Evolutionary conservation across 2,329 filamentous ascomycete species (phyloP).

Genomic region (Dendrostoma leiphaemia): DNA sequence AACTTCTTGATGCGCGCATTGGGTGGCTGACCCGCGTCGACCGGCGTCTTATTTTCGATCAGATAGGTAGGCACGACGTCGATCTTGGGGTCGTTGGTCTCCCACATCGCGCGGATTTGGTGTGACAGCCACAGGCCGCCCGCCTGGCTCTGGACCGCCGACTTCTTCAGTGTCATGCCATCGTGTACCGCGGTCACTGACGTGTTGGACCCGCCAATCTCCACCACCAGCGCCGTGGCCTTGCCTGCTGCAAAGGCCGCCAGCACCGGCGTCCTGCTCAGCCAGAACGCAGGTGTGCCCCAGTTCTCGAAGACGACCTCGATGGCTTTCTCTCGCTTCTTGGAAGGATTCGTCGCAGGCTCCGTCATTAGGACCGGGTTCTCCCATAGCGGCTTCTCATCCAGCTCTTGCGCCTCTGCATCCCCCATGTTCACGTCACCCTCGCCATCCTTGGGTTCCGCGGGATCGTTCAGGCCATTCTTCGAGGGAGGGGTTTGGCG

Average conservation of each 20-base stretch:
- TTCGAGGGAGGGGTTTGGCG: constrained; percentile 67
- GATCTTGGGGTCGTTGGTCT: constrained; percentile 65
- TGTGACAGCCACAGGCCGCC: constrained; percentile 88
- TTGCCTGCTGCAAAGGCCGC: constrained; percentile 92
- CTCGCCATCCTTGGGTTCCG: constrained; percentile 56
- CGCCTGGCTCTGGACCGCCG: constrained; percentile 78
- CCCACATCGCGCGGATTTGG: constrained; percentile 81
- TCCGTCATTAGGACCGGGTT: constrained; percentile 93
- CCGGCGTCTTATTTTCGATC: constrained; percentile 81
- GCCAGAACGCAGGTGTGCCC: constrained; percentile 92
- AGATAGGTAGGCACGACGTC: constrained; percentile 82
- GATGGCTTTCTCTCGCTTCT: constrained; percentile 88
- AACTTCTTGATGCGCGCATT: constrained; percentile 75
- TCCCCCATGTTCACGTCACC: constrained; percentile 61
- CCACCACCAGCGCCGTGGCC: constrained; percentile 86
- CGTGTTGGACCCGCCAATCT: constrained; percentile 84
- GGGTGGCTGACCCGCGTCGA: constrained; percentile 79
- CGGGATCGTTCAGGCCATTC: constrained; percentile 75
- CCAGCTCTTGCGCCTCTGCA: constrained; percentile 50
- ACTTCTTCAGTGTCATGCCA: constrained; percentile 89
- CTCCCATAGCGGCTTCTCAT: constrained; percentile 77
- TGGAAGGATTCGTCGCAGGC: constrained; percentile 85
- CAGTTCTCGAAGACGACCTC: constrained; percentile 97
- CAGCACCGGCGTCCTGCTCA: constrained; percentile 84
- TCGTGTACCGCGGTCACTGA: constrained; percentile 91